Base-by-base conservation (phyloP, 2,329 filamentous ascomycete species). In the Aschersonia sp. region DNA sequence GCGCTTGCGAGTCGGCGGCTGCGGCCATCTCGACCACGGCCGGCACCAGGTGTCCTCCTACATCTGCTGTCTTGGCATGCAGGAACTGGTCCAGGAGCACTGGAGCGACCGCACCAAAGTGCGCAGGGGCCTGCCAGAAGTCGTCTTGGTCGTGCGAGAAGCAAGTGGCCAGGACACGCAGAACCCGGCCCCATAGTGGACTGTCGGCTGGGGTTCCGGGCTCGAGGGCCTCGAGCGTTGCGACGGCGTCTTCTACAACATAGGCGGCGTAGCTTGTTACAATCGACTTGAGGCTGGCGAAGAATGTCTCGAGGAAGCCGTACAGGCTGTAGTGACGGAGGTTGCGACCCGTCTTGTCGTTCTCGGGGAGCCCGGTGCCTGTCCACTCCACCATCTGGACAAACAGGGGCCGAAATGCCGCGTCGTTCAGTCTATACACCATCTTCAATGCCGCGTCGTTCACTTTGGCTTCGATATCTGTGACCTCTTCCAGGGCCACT, bases 361-460 rank as follows among this genome's bases (percentile, higher is more conserved):
- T 76, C 66, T 82, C 80, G 20, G 81, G 67, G 43, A 85, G 64
- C 0, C 72, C 74, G 2, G 71, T 68, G 20, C 71, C 73, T 1
- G 84, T 77, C 85, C 89, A 96, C 49, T 94, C 87, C 44, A 94
- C 73, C n/a, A 96, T 70, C 53, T 84, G 79, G 12, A 81, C 75
- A 69, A 97, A 98, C 52, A 98, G 80, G 1, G 92, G 94, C 9
- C 89, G 77, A 78, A 98, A 98, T 0, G 85, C 80, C 1, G 85
- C 82, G 61, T 98, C 92, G 66, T 96, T 97, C 52, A 98, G 77
- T 71, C 97, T 97, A 71, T 94, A 88, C 47, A 95, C 85, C 81
- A 96, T 92, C 64, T 88, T 85, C 50, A 98, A 77, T 0, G 82
- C 78, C 9, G 84, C 79, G 7, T 83, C 77, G 59, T 87, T 84